phyloP scores from a whole-genome alignment of 768 basidiomycete genomes.

The Mycena galericulata region DNA sequence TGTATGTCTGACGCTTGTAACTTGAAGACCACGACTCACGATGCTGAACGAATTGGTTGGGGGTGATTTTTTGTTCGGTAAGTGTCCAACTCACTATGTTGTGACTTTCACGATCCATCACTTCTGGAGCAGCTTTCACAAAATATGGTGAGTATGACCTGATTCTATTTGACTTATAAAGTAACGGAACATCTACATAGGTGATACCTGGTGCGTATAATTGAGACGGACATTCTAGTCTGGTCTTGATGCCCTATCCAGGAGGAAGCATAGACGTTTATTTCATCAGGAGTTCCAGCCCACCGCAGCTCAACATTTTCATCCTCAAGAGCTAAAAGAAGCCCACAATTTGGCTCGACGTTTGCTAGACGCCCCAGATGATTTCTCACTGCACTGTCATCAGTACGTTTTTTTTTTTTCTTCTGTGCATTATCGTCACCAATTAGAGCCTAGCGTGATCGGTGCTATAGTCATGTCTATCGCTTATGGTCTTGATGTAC shows the following conservation, averaged over 20 bases:
- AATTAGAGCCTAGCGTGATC: not conserved
- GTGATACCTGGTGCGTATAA: not conserved
- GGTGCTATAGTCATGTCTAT: not conserved
- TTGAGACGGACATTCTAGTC: not conserved
- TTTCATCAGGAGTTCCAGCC: not conserved
- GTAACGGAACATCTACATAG: not conserved
- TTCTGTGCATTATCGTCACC: not conserved
- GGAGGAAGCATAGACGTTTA: not conserved
- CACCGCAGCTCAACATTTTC: not conserved
- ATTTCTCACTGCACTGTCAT: not conserved
- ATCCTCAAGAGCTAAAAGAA: not conserved
- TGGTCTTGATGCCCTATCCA: not conserved
- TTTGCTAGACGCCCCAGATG: not conserved
- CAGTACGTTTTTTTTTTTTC: not conserved
- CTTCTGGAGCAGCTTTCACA: not conserved
- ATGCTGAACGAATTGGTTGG: conserved; percentile 5
- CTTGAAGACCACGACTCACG: not conserved
- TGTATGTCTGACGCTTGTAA: not conserved
- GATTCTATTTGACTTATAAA: not conserved
- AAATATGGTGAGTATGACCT: not conserved
- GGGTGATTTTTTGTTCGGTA: not conserved
- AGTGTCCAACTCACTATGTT: not conserved
- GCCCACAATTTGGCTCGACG: not conserved
- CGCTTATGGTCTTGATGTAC: not conserved
- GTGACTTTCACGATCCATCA: not conserved